phyloP scores from a whole-genome alignment of 2,329 filamentous ascomycete genomes.

The Plectosphaerella cucumerina region DNA sequence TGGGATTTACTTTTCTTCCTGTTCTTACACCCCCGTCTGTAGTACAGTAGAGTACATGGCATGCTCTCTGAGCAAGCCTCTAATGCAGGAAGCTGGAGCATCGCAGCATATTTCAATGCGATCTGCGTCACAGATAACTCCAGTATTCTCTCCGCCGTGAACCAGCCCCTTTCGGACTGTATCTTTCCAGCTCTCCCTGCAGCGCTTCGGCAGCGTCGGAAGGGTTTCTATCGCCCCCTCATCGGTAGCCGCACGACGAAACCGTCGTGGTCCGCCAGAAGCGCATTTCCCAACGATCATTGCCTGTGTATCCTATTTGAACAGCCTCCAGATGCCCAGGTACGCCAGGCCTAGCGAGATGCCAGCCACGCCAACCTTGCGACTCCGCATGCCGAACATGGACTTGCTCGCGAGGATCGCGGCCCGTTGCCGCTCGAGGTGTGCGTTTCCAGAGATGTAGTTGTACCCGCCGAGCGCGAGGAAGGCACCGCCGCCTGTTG shows the following conservation, averaged over 20 bases:
- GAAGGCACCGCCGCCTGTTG: slow-evolving; percentile 67
- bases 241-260: no score
- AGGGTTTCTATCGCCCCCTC: no score
- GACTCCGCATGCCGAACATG: slow-evolving; percentile 67
- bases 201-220: no score
- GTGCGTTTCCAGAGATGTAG: slow-evolving; percentile 69
- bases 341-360: slow-evolving; percentile 66
- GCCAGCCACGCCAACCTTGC: slow-evolving; percentile 61
- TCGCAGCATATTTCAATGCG: no score
- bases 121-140: no score
- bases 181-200: no score
- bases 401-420: slow-evolving; percentile 65
- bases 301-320: slow-evolving; percentile 25
- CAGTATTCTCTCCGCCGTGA: no score
- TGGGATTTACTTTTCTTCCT: not conserved
- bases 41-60: not conserved
- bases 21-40: not conserved
- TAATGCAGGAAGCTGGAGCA: no score
- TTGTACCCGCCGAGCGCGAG: slow-evolving; percentile 73
- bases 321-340: slow-evolving; percentile 65
- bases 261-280: no score
- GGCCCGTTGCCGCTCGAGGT: slow-evolving; percentile 63
- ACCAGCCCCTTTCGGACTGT: no score
- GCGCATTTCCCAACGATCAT: no score
- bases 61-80: no score